Evolutionary conservation across 2,329 filamentous ascomycete genomes (phyloP).

Genomic region (Tolypocladium ophioglossoides): DNA sequence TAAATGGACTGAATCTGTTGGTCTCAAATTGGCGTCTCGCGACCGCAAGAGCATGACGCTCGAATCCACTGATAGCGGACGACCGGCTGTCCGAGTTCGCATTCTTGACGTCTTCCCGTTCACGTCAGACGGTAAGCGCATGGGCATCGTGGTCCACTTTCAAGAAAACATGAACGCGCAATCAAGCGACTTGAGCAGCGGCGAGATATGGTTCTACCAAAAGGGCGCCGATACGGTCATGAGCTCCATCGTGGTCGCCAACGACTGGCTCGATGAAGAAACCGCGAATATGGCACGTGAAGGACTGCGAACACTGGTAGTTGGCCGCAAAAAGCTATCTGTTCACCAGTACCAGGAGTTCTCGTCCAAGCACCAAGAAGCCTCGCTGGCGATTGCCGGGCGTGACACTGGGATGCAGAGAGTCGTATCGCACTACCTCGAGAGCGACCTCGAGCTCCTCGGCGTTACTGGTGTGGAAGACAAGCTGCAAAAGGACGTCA

Average conservation of each 20-base stretch:
- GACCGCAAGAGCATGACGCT: conserved; percentile 81
- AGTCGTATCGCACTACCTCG: conserved; percentile 71
- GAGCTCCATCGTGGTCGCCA: conserved; percentile 87
- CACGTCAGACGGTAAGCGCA: conserved; percentile 93
- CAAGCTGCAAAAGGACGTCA: conserved; percentile 90
- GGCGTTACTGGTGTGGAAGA: conserved; percentile 98
- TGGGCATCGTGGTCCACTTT: conserved; percentile 94
- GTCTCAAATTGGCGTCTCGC: conserved; percentile 71
- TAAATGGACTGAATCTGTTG: conserved; percentile 87
- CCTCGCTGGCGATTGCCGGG: conserved; percentile 67
- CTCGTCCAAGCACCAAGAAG: conserved; percentile 60
- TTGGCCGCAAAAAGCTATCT: conserved; percentile 83
- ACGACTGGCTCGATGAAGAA: conserved; percentile 98
- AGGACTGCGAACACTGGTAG: conserved; percentile 84
- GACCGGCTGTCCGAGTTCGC: conserved; percentile 69
- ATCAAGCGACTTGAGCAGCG: conserved; percentile 39
- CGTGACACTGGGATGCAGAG: conserved; percentile 75
- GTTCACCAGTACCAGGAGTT: conserved; percentile 74
- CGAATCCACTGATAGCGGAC: conserved; percentile 63
- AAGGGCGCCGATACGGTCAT: conserved; percentile 98
- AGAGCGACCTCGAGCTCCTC: conserved; percentile 80
- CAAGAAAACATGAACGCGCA: conserved; percentile 42
- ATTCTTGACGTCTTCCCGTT: conserved; percentile 96
- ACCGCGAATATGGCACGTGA: conserved; percentile 99
- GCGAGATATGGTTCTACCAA: conserved; percentile 97